Base-by-base conservation (phyloP, 176 grass and related monocot species). In the Typha latifolia region DNA sequence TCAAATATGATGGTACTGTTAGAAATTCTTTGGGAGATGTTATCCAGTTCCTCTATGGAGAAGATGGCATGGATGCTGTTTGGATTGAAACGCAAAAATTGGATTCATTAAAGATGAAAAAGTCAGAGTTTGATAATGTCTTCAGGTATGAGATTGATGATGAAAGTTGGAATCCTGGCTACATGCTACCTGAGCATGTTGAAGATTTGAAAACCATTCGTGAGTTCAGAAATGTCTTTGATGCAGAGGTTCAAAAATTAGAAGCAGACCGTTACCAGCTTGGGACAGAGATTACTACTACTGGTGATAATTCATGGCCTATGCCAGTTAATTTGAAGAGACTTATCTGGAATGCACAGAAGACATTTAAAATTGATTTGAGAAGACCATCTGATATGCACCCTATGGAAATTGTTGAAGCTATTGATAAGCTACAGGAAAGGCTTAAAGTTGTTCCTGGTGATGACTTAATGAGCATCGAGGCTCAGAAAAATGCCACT, bases 331-430 rank as follows among this genome's bases (percentile, higher is more conserved):
- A 97, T 66, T 82, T 97, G 51, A 97, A 92, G 63, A 78, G 89
- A 34, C 83, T 97, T 62, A 97, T 97, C 62, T 92, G 94, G 94
- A 97, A 97, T 86, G 89, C 89, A 21, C 94, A 97, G 64, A 92
- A 97, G 76, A 97, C 89, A 51, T 97, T 97, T 66, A 97, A 87
- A 70, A 82, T 97, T 76, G 94, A 97, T 77, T 84, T 92, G 66
- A 92, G 94, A 74, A 76, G 83, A 55, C 88, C 88, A 73, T 97
- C 94, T 78, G 94, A 86, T 55, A 97, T 97, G 94, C 94, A 92
- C 65, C 94, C 94, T 15, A 90, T 97, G 94, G 94, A 97, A 80
- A 97, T 97, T 87, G 89, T 97, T 34, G 94, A 97, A 70, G 94
- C 94, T 27, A 78, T 92, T 63, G 94, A 97, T 84, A 97, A 97